These are phyloP conservation scores for Selaginella tamariscina DNA, from an alignment of 75 land plant species.

Conservation along the genomic window DNA sequence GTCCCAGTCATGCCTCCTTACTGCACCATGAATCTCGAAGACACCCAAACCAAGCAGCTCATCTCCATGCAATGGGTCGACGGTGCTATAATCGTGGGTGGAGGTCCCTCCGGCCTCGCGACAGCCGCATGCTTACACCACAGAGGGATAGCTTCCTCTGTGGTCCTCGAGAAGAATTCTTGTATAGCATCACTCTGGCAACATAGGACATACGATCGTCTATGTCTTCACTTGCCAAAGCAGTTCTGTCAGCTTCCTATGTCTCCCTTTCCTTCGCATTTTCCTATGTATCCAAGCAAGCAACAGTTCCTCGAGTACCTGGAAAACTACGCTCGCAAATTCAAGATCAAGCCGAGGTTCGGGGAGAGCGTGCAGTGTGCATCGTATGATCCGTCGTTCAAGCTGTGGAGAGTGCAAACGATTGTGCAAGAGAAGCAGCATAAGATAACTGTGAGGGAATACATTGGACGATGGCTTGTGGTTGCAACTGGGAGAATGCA, in stretches of 20 bases:
- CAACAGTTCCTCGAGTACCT: constrained; percentile 47
- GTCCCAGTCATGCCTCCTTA: neutral
- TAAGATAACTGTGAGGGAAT: neutral
- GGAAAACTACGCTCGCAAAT: constrained; percentile 31
- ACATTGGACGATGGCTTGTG: neutral
- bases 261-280: constrained; percentile 26
- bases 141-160: constrained; percentile 26
- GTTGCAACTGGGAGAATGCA: constrained; percentile 83
- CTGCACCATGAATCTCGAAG: neutral
- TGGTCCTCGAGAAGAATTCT: constrained; percentile 43
- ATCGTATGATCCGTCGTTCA: constrained; percentile 16
- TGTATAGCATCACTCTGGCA: constrained; percentile 53
- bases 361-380: constrained; percentile 35
- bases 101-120: constrained; percentile 57
- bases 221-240: constrained; percentile 46
- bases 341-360: constrained; percentile 31
- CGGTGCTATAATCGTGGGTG: constrained; percentile 63
- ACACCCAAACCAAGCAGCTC: neutral
- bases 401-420: constrained; percentile 39
- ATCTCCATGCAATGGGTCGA: neutral
- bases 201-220: constrained; percentile 47
- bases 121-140: constrained; percentile 36
- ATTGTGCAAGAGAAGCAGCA: too few species aligned
- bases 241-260: constrained; percentile 45
- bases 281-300: constrained; percentile 34